Percentiles rank a stretch among this genome's conserved stretches.
These are phyloP conservation scores for Nothomitra cinnamomea DNA, from an alignment of 2,329 filamentous ascomycete species.

Conservation along the genomic window DNA sequence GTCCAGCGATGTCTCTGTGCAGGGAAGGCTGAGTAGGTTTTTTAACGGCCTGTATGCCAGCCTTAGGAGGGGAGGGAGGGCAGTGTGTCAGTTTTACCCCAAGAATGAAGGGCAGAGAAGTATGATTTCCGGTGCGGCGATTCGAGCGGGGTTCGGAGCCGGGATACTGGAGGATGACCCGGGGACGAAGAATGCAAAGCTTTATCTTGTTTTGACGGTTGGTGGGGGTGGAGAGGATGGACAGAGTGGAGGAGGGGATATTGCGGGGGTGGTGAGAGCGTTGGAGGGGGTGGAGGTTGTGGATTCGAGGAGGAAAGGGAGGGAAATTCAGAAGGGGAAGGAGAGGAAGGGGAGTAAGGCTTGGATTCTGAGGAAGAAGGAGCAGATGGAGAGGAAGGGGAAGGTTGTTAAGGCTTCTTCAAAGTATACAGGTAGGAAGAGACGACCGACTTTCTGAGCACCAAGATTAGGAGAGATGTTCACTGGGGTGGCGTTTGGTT, in stretches of 20 bases:
- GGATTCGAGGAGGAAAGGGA: conserved; percentile 43
- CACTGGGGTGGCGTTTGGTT: background rate
- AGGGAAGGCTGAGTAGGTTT: conserved; percentile 64
- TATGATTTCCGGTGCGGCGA: conserved; percentile 83
- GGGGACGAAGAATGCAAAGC: conserved; percentile 88
- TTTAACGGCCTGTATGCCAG: conserved; percentile 85
- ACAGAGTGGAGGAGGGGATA: conserved; percentile 44
- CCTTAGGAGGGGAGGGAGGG: conserved; percentile 66
- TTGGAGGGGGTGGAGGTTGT: conserved; percentile 79
- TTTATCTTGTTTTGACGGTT: conserved; percentile 90
- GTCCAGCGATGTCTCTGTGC: conserved; percentile 63
- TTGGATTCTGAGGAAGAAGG: conserved; percentile 76
- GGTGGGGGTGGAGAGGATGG: conserved; percentile 37
- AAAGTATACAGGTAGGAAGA: conserved; percentile 86
- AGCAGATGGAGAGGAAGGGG: conserved; percentile 86
- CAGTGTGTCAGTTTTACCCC: conserved; percentile 95
- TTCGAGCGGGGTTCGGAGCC: conserved; percentile 88
- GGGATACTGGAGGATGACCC: conserved; percentile 90
- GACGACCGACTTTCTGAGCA: conserved; percentile 56
- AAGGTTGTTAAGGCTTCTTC: conserved; percentile 84
- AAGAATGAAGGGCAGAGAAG: conserved; percentile 82
- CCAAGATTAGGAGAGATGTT: background rate
- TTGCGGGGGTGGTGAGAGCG: conserved; percentile 74
- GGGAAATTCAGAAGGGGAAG: conserved; percentile 28
- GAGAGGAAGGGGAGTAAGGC: conserved; percentile 58